A percentile compares a stretch with the other conserved stretches of the same genome.
These are phyloP conservation scores for Ceratocystis lukuohia DNA, from an alignment of 2,329 filamentous ascomycete genomes.

Conservation along the genomic window DNA sequence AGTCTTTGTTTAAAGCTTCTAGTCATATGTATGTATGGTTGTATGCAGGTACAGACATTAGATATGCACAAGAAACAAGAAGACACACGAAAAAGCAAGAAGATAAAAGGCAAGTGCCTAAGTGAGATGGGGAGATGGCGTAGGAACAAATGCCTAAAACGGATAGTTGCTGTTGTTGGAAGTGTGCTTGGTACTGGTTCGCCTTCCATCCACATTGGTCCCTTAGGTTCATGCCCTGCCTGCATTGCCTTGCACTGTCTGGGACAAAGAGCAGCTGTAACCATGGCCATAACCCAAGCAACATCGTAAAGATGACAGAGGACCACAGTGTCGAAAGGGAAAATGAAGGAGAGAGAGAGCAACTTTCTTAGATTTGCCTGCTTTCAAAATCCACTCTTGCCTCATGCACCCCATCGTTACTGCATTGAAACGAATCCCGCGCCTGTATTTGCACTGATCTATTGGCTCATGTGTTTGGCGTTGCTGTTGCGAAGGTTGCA, in stretches of 20 bases:
- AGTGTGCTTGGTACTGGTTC: too few relatives aligned
- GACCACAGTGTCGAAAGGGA: neutral
- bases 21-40: neutral
- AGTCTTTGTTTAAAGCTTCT: neutral
- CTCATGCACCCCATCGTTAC: neutral
- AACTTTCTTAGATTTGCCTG: too few relatives aligned
- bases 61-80: neutral
- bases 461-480: neutral
- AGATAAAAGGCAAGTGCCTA: neutral
- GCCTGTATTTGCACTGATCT: neutral
- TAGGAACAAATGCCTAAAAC: neutral
- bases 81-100: neutral
- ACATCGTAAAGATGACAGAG: too few relatives aligned
- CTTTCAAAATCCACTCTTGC: neutral
- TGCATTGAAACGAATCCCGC: neutral
- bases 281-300: too few relatives aligned
- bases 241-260: too few relatives aligned
- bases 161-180: too few relatives aligned
- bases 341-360: neutral
- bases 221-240: too few relatives aligned
- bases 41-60: conserved; percentile 1
- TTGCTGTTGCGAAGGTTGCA: conserved; percentile 4
- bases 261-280: too few relatives aligned
- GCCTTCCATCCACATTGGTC: too few relatives aligned
- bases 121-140: neutral